Conservation (phyloP, 2,329 filamentous ascomycete genomes). For the Neocatenulostroma microsporum region DNA sequence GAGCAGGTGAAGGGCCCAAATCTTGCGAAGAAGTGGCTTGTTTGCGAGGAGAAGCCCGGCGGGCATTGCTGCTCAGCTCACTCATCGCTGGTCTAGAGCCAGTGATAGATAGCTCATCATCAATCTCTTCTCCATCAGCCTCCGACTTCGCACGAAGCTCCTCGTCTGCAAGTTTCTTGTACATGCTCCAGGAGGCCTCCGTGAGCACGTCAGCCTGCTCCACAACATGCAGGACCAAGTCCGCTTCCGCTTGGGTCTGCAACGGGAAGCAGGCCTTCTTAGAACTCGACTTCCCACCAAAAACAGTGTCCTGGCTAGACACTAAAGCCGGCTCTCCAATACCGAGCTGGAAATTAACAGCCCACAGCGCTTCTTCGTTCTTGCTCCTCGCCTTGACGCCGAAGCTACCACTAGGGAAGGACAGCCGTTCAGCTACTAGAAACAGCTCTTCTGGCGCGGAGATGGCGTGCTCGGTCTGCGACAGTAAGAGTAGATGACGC, state of each 20-base stretch:
- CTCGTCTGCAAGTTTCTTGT: conserved; percentile 7
- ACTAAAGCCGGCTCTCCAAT: conserved; percentile 17
- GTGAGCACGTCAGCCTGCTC: conserved; percentile 13
- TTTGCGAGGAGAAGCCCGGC: too few species aligned
- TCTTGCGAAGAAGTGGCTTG: too few species aligned
- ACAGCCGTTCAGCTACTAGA: conserved; percentile 16
- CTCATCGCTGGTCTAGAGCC: too few species aligned
- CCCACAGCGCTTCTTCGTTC: conserved; percentile 16
- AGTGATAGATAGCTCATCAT: too few species aligned
- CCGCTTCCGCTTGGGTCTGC: conserved; percentile 9
- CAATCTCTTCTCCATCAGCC: too few species aligned
- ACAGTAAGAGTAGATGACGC: conserved; percentile 13
- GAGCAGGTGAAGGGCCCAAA: too few species aligned
- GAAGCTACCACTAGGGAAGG: conserved; percentile 9
- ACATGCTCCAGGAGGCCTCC: conserved; percentile 10
- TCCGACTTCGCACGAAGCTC: too few species aligned
- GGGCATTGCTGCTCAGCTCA: too few species aligned
- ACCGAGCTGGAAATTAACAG: conserved; percentile 14
- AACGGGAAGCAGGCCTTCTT: conserved; percentile 14
- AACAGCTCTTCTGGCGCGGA: conserved; percentile 16
- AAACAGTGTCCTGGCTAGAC: conserved; percentile 12
- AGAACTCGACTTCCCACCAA: conserved; percentile 10
- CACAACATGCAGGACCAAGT: conserved; percentile 12
- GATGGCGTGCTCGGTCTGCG: conserved; percentile 9
- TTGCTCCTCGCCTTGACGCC: conserved; percentile 11